Conservation (phyloP, 2,329 filamentous ascomycete species). For the Arthrobotrys iridis region DNA sequence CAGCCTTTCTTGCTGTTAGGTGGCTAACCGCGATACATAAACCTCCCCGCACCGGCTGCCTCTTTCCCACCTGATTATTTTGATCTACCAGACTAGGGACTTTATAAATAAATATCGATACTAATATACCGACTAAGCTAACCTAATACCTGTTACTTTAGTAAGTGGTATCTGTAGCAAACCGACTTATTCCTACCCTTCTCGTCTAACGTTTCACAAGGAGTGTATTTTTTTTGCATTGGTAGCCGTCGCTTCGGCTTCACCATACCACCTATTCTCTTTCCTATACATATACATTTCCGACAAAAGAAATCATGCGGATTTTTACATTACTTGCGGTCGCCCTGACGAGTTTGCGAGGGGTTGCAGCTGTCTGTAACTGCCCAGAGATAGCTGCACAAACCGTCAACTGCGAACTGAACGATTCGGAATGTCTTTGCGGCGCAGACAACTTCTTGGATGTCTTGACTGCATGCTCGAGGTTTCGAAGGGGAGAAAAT, state of each 20-base stretch:
- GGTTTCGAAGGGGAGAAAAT: conserved; percentile 25
- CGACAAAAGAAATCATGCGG: conserved; percentile 36
- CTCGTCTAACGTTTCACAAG: conserved; percentile 47
- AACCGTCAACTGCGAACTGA: conserved; percentile 7
- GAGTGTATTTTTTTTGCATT: neutral
- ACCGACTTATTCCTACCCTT: neutral
- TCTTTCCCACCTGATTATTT: conserved; percentile 18
- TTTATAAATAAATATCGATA: conserved; percentile 18
- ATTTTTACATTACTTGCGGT: conserved; percentile 35
- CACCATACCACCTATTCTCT: neutral
- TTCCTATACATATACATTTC: conserved; percentile 20
- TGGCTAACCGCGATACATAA: conserved; percentile 47
- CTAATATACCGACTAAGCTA: conserved; percentile 5
- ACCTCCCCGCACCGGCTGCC: conserved; percentile 1
- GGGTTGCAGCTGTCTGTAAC: conserved; percentile 35
- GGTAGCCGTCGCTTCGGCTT: neutral
- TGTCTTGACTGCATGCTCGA: conserved; percentile 27
- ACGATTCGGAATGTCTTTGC: conserved; percentile 39
- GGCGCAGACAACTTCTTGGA: conserved; percentile 9
- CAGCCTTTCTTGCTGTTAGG: conserved; percentile 28
- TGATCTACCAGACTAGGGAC: conserved; percentile 20
- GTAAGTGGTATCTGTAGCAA: conserved; percentile 10
- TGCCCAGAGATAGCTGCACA: conserved; percentile 29
- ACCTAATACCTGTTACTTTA: conserved; percentile 2
- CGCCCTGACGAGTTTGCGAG: conserved; percentile 12